phyloP scores from a whole-genome alignment of 768 basidiomycete species.

The Zangia roseola region DNA sequence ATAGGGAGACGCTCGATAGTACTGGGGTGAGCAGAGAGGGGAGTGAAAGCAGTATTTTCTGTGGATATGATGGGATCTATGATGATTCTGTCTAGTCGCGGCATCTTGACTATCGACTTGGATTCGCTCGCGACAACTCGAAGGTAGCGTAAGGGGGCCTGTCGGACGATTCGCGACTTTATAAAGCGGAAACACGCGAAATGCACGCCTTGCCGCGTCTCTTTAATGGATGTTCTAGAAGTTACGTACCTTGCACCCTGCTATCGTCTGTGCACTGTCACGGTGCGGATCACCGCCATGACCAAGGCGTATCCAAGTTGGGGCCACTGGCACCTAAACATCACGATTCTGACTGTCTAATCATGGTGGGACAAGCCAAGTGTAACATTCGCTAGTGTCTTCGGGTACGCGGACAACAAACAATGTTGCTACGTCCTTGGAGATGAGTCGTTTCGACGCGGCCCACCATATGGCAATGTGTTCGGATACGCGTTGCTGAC shows the following conservation, averaged over 20 bases:
- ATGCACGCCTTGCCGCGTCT: constrained; percentile 10
- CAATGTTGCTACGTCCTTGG: no score
- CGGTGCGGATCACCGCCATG: constrained; percentile 9
- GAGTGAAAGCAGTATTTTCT: constrained; percentile 30
- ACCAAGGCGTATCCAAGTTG: no score
- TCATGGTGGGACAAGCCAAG: no score
- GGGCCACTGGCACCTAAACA: no score
- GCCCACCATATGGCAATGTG: no score
- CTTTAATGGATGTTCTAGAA: constrained; percentile 3
- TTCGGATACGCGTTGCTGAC: no score
- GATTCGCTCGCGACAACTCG: background rate
- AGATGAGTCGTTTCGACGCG: no score
- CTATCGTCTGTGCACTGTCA: background rate
- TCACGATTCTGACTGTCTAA: no score
- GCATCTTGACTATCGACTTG: constrained; percentile 14
- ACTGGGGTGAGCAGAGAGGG: constrained; percentile 18
- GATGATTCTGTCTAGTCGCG: constrained; percentile 29
- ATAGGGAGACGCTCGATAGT: constrained; percentile 16
- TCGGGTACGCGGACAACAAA: no score
- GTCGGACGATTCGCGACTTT: constrained; percentile 11
- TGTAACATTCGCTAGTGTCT: no score
- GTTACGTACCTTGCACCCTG: constrained; percentile 19
- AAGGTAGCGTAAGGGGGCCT: constrained; percentile 8
- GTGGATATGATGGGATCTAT: constrained; percentile 36
- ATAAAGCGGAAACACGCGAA: constrained; percentile 25